A percentile compares a stretch with the other conserved stretches of the same genome.
Evolutionary conservation across 2,329 filamentous ascomycete genomes (phyloP).

Genomic region (Xylaria multiplex): DNA sequence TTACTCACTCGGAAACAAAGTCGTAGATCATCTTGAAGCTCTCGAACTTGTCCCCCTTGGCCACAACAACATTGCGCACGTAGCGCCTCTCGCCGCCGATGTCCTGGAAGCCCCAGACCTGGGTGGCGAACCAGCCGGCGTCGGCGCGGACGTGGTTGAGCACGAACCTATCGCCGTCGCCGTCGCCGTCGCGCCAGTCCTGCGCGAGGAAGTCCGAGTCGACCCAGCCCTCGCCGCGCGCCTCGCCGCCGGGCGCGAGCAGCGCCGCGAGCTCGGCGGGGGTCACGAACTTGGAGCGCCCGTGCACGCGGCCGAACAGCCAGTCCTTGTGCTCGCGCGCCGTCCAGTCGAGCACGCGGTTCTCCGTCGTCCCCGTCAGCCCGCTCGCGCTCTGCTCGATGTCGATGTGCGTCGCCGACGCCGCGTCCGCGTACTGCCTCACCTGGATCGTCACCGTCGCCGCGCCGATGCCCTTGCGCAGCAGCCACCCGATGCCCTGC

Average conservation of each 20-base stretch:
- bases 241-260: slow-evolving; percentile 67
- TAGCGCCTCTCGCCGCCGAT: slow-evolving; percentile 64
- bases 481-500: slow-evolving; percentile 77
- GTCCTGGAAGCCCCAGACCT: slow-evolving; percentile 70
- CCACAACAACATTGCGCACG: slow-evolving; percentile 62
- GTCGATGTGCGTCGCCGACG: slow-evolving; percentile 69
- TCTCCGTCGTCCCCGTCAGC: slow-evolving; percentile 72
- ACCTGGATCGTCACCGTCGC: slow-evolving; percentile 75
- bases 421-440: slow-evolving; percentile 61
- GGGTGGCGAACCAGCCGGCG: slow-evolving; percentile 63
- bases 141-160: slow-evolving; percentile 68
- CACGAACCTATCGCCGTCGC: slow-evolving; percentile 70
- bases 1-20: slow-evolving; percentile 49
- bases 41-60: slow-evolving; percentile 57
- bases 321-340: slow-evolving; percentile 76
- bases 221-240: slow-evolving; percentile 59
- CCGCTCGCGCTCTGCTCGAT: slow-evolving; percentile 78
- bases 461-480: slow-evolving; percentile 75
- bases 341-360: slow-evolving; percentile 62
- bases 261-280: slow-evolving; percentile 66
- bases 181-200: slow-evolving; percentile 65
- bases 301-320: slow-evolving; percentile 79
- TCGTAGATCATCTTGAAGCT: slow-evolving; percentile 68
- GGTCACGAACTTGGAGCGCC: slow-evolving; percentile 64
- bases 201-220: slow-evolving; percentile 67